Base-by-base conservation (phyloP, 2,329 filamentous ascomycete genomes). In the Pseudocercospora fijiensis region DNA sequence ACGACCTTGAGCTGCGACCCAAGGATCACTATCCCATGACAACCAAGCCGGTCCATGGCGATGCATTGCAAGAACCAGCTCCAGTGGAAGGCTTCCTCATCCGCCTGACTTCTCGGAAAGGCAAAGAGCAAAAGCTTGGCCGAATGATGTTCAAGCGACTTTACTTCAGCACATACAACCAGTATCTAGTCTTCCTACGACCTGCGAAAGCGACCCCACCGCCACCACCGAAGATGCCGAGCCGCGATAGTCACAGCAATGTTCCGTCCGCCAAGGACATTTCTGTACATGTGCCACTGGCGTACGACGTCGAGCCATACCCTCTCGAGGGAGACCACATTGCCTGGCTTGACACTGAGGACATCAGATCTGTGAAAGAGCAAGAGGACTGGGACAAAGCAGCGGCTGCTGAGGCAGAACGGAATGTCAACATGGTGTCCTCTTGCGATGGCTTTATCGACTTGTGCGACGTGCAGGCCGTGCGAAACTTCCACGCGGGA, bases 81-180 rank as follows among this genome's bases (percentile, higher is more conserved):
- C 87, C 87, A 10, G 78, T 88, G 0, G 87, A 90, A 77, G 87
- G 87, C 0, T 90, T 89, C 67, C 77, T 90, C 22, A 82, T 89
- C 56, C 81, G 87, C 45, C 77, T 89, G 51, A 89, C 87, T 4
- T 86, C 86, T 7, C 86, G 88, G 65, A 83, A 81, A 67, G 87
- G 87, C 16, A 77, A 82, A 20, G 82, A 86, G 41, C 82, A 84
- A 69, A 79, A 83, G 33, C 72, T 87, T 65, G 86, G 86, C 13
- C 83, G 83, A 62, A 83, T 86, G 76, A 86, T 87, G 69, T 88
- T 84, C 77, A 89, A 89, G 72, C 81, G 85, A 47, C 76, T 89
- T 3, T 90, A 89, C 71, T 89, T 88, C 70, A 84, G 84, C 47
- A 85, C 82, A 0, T 85, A 89, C 66, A 84, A 89, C 69, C 85